These are phyloP conservation scores for Daedalea quercina DNA, from an alignment of 768 basidiomycete genomes.

Conservation along the genomic window DNA sequence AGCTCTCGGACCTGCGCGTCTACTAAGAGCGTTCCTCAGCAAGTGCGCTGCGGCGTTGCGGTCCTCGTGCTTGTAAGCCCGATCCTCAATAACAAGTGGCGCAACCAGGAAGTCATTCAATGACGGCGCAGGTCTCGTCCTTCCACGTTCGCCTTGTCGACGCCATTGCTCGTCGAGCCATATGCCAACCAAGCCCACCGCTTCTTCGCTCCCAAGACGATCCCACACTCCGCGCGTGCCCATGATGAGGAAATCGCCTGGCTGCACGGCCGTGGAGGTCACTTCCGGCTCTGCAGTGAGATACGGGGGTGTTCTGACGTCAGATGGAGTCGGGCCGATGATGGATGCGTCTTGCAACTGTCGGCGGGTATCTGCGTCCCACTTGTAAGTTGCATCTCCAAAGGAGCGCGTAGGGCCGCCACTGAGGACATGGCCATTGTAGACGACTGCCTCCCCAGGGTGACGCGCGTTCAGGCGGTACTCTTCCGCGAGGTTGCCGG, in stretches of 20 bases:
- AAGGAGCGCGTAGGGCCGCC: conserved; percentile 36
- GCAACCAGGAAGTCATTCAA: not conserved
- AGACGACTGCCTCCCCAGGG: conserved; percentile 24
- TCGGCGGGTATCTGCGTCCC: conserved; percentile 31
- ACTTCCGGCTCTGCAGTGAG: conserved; percentile 47
- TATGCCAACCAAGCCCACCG: conserved; percentile 44
- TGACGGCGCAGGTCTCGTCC: not conserved
- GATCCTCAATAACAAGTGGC: not conserved
- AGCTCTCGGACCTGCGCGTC: conserved; percentile 35
- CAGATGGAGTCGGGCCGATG: conserved; percentile 23
- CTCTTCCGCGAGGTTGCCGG: conserved; percentile 26
- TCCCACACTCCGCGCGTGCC: conserved; percentile 50
- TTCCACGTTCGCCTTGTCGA: conserved; percentile 3
- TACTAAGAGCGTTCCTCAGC: conserved; percentile 44
- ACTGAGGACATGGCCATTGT: conserved; percentile 32
- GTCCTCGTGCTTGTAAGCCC: conserved; percentile 22
- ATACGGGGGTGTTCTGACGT: conserved; percentile 41
- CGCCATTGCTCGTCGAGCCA: conserved; percentile 29
- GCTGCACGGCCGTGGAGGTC: conserved; percentile 33
- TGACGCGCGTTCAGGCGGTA: conserved; percentile 26
- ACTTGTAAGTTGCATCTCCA: conserved; percentile 38
- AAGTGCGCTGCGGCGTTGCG: conserved; percentile 45
- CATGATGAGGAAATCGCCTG: conserved; percentile 48
- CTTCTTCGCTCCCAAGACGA: conserved; percentile 46
- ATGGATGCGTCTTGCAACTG: conserved; percentile 30